Base-by-base conservation (phyloP, 2,329 filamentous ascomycete genomes). In the Trematosphaeria pertusa region DNA sequence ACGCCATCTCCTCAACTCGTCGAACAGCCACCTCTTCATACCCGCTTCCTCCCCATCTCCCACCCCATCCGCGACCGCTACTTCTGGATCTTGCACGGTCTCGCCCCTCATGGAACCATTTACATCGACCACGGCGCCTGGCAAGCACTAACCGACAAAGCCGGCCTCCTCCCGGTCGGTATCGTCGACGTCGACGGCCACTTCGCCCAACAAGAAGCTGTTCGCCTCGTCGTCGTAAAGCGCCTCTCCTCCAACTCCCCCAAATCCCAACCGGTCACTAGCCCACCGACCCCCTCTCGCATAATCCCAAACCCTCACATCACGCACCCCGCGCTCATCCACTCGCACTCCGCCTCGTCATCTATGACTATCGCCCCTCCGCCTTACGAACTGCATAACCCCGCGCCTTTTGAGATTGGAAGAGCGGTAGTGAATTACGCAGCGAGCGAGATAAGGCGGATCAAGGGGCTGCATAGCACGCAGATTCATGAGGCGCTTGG, bases 11-110 rank as follows among this genome's bases (percentile, higher is more conserved):
- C 60, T 12, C 54, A 58, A 37, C 15, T 49, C 15, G 24, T 28
- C 71, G 43, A 65, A 41, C 34, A 60, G 1, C 60, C 68, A 9
- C 84, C 92, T 1, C 77, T 96, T 4, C 94, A 99, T 73, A 99
- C 94, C 3, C 87, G 94, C 46, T 99, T 99, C 78, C 80, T 96
- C 10, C 91, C 92, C 0, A 91, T 91, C 8, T 78, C 82, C 0
- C 85, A 89, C 19, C 92, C 93, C 1, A 94, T 97, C 49, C 86
- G 91, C 46, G 94, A 97, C 70, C 87, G 93, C 52, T 91, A 94
- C 68, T 97, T 99, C 80, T 99, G 94, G 94, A 86, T 99, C 37
- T 81, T 97, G 0, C 91, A 99, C 73, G 94, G 93, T 8, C 84
- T 97, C 9, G 86, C 87, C 18, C 91, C 94, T 0, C 92, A 96